These are phyloP conservation scores for Neofusicoccum laricinum DNA, from an alignment of 2,329 filamentous ascomycete genomes.

Conservation along the genomic window DNA sequence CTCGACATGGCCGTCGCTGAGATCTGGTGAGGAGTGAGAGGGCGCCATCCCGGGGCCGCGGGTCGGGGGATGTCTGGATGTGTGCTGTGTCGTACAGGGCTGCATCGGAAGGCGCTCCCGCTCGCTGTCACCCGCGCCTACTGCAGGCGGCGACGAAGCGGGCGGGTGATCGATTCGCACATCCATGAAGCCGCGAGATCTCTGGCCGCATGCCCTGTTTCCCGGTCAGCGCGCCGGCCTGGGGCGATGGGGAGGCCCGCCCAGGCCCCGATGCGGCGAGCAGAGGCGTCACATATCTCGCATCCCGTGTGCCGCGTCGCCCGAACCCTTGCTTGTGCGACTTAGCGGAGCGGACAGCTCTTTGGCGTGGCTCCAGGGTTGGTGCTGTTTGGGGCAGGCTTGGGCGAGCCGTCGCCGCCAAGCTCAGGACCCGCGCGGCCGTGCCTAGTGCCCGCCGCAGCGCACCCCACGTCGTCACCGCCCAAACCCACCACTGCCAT, in stretches of 20 bases:
- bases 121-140: slow-evolving; percentile 3
- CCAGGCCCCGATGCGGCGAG: neutral
- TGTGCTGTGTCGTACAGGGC: slow-evolving; percentile 13
- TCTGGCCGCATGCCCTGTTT: slow-evolving; percentile 7
- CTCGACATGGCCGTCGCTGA: neutral
- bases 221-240: slow-evolving; percentile 6
- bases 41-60: slow-evolving; percentile 5
- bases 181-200: slow-evolving; percentile 6
- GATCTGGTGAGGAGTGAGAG: neutral
- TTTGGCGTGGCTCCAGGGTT: neutral
- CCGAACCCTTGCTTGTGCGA: slow-evolving; percentile 36
- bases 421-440: slow-evolving; percentile 1
- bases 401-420: neutral
- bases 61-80: neutral
- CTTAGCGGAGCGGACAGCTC: slow-evolving; percentile 13
- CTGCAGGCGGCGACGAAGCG: slow-evolving; percentile 5
- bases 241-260: neutral
- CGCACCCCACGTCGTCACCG: slow-evolving; percentile 16
- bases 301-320: slow-evolving; percentile 19
- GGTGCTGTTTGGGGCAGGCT: neutral
- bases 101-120: slow-evolving; percentile 15
- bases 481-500: neutral
- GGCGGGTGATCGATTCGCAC: slow-evolving; percentile 1
- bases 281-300: slow-evolving; percentile 10
- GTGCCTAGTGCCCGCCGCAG: neutral